Evolutionary conservation across 352 stramenopile genomes (phyloP).

Genomic region (Pythium rhizo-oryzae): DNA sequence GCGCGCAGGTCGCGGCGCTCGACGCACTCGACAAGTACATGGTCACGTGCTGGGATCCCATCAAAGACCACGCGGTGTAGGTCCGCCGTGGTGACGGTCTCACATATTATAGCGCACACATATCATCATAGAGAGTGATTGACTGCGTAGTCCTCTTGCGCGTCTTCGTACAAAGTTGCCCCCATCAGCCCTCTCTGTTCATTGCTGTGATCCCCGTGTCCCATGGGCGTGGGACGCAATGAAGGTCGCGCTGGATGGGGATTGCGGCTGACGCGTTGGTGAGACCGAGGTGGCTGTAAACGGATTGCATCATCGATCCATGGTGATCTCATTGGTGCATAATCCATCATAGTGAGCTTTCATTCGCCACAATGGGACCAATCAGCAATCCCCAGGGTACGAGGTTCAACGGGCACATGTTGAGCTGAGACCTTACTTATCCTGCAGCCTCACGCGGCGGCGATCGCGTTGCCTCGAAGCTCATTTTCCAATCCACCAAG

Average conservation of each 20-base stretch:
- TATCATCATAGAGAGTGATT: no score
- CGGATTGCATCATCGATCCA: neutral
- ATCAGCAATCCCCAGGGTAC: neutral
- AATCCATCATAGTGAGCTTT: neutral
- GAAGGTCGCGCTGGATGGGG: neutral
- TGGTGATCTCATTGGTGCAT: neutral
- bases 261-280: neutral
- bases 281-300: no score
- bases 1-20: slow-evolving; percentile 37
- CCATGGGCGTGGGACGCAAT: neutral
- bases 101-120: no score
- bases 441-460: no score
- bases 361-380: slow-evolving; percentile 1
- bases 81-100: no score
- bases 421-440: neutral
- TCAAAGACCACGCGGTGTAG: slow-evolving; percentile 34
- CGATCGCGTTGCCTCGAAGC: neutral
- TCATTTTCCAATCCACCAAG: slow-evolving; percentile 10
- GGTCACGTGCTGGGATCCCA: slow-evolving; percentile 49
- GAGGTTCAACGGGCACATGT: neutral
- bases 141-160: no score
- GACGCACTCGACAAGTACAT: slow-evolving; percentile 50
- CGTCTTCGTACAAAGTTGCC: no score
- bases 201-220: neutral
- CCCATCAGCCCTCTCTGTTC: no score